phyloP scores from a whole-genome alignment of 1,284 basidiomycete genomes.

The Lignosus rhinocerotis region DNA sequence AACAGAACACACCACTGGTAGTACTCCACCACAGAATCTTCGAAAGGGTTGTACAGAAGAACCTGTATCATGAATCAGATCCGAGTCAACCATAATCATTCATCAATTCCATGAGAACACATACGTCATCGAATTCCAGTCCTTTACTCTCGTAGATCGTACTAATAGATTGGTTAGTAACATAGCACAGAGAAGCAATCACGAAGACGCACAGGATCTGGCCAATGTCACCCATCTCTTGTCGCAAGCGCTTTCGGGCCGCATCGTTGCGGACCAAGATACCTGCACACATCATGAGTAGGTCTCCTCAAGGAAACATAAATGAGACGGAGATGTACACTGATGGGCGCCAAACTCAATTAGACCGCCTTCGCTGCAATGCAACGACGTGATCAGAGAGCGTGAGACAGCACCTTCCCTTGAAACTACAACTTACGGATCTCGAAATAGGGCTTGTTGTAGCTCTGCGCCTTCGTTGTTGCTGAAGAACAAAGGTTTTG shows the following conservation, averaged over 20 bases:
- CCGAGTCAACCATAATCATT: background rate
- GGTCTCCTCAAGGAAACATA: background rate
- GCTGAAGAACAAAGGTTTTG: conserved; percentile 61
- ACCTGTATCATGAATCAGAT: conserved; percentile 43
- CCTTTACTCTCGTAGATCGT: conserved; percentile 77
- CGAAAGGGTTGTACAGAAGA: conserved; percentile 69
- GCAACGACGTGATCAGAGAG: conserved; percentile 8
- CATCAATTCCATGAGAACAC: conserved; percentile 12
- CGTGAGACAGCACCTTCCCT: conserved; percentile 1
- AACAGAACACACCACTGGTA: conserved; percentile 62
- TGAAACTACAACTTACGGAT: background rate
- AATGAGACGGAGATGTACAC: conserved; percentile 39
- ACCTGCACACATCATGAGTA: conserved; percentile 35
- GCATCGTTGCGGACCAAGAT: conserved; percentile 63
- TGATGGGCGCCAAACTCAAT: conserved; percentile 66
- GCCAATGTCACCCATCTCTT: conserved; percentile 54
- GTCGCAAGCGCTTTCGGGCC: conserved; percentile 44
- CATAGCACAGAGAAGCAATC: background rate
- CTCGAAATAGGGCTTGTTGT: background rate
- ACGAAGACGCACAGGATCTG: conserved; percentile 52
- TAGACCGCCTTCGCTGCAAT: conserved; percentile 55
- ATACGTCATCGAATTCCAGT: conserved; percentile 69
- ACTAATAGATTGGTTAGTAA: conserved; percentile 35
- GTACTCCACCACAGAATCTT: conserved; percentile 52
- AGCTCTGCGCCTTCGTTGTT: conserved; percentile 33